Evolutionary conservation across 169 alveolate species (phyloP).

Genomic region (Condylostoma magnum): DNA sequence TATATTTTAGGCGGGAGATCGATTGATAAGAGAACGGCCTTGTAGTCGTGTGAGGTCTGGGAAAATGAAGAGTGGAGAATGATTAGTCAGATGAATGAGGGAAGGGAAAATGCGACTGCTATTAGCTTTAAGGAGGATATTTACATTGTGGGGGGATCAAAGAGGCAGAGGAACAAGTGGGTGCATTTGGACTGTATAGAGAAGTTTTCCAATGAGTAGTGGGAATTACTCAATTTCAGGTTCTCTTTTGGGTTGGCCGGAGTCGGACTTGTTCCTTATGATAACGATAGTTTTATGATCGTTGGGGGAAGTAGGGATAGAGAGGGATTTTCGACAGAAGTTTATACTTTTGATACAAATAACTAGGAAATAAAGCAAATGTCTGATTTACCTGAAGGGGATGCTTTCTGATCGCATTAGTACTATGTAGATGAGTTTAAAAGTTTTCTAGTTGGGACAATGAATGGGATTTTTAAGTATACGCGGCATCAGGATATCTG

Average conservation of each 20-base stretch:
- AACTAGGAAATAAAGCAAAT: background rate
- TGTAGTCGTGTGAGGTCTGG: background rate
- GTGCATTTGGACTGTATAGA: background rate
- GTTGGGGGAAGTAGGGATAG: slow-evolving; percentile 31
- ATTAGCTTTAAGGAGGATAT: background rate
- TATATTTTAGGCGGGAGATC: slow-evolving; percentile 8
- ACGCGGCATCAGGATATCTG: too few species aligned
- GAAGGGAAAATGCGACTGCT: slow-evolving; percentile 28
- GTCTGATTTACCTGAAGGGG: background rate
- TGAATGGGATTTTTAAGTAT: background rate
- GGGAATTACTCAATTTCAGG: background rate
- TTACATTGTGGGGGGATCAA: slow-evolving; percentile 15
- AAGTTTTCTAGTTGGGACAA: background rate
- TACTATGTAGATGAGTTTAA: background rate
- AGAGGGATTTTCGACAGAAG: background rate
- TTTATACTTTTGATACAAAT: background rate
- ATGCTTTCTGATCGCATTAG: background rate
- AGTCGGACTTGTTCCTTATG: background rate
- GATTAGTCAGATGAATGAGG: background rate
- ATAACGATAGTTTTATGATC: background rate
- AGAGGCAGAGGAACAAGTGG: background rate
- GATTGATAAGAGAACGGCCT: background rate
- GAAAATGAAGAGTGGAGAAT: background rate
- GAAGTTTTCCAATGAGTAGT: background rate
- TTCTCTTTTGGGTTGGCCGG: slow-evolving; percentile 11